Base-by-base conservation (phyloP, 192 early-diverging fungal species). In the Jimgerdemannia lactiflua region DNA sequence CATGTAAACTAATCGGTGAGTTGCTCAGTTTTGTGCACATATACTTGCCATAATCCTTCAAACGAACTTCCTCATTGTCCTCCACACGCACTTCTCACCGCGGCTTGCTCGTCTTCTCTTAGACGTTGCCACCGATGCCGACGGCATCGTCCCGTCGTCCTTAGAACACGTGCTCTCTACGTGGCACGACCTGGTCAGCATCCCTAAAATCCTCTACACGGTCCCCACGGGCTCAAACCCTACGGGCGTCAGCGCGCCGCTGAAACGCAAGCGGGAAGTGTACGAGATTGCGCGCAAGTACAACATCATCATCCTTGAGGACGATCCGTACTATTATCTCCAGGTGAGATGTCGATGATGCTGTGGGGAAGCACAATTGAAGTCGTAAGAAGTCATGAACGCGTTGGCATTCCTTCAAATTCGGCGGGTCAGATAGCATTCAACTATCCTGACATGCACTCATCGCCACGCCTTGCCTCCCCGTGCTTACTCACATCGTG, bases 321-420 rank as follows among this genome's bases (percentile, higher is more conserved):
- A 99, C 75, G 97, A 98, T 79, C 96, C 97, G 18, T 99, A 99
- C 78, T 97, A 94, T 75, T 97, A 94, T 70, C 80, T 99, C 43
- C 96, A 97, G 83, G 89, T 90, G 70, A 81, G 80, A 29, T 29
- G 29, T 29, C 29, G 29, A 29, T 29, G 29, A 29, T 29, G 29
- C 29, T 40, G 73, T 75, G 0, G 79, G 66, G 8, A 9, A 7
- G 40, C 29, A 67, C 40, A 67, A 11, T 10, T 9, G 6, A 6
- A 2, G 6, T 67, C 66, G 8, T 8, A 4, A 67, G 11, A 40
- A 6, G 4, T 40, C 29, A 14, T 68, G 0, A 49, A 73, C 41
- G 44, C 3, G 44, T 10, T 73, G 44, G 67, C 9, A 67, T 3
- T 20, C 39, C 43, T 29, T 11, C 54, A 71, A n/a, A 17, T 1